Conservation (phyloP, 306 rosid genomes). For the Cyclanthera cordifolia region DNA sequence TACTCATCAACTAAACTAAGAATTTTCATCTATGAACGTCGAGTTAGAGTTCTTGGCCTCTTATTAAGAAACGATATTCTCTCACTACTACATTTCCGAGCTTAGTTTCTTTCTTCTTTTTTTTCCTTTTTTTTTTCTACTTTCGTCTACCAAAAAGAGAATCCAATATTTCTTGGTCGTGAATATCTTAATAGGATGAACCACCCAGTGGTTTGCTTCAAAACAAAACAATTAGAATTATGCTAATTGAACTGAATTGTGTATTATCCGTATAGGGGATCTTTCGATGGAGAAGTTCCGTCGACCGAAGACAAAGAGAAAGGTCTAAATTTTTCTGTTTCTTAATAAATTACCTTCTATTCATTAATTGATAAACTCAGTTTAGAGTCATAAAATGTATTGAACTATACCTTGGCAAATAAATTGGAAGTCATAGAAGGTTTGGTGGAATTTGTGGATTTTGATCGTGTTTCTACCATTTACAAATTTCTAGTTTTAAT, state of each 20-base stretch:
- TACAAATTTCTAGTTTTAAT: neutral
- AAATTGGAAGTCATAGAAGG: no score
- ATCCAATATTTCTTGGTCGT: no score
- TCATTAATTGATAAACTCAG: neutral
- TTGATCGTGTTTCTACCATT: neutral
- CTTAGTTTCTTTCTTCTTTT: neutral
- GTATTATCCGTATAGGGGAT: no score
- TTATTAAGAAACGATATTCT: neutral
- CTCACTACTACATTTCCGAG: neutral
- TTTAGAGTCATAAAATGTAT: neutral
- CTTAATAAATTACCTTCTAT: neutral
- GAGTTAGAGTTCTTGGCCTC: neutral
- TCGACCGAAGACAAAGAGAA: no score
- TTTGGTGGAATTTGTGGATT: neutral
- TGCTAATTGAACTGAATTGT: no score
- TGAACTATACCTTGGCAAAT: neutral
- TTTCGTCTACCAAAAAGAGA: neutral
- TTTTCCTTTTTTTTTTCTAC: neutral
- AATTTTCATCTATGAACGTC: neutral
- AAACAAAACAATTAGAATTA: no score
- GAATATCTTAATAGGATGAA: no score
- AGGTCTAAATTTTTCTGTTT: neutral
- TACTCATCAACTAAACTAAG: neutral
- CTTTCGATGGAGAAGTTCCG: no score
- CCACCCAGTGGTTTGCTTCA: no score